Evolutionary conservation across 495 filamentous ascomycete genomes (phyloP), one percentile per base, ranked within the genome.

Genomic region (Penicillium silybi): DNA sequence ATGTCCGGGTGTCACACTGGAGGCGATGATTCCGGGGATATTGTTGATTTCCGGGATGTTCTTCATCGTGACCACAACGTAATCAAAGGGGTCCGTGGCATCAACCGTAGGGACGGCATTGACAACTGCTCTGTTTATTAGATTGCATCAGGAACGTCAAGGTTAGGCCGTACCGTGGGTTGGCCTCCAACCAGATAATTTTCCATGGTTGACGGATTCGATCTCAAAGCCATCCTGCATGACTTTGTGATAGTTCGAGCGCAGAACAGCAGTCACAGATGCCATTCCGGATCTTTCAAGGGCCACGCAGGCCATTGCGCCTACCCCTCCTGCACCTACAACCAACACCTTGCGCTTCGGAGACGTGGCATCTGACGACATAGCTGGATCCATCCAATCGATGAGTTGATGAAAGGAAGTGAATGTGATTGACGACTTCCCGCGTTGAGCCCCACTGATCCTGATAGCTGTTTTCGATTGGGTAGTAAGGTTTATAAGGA

Each of bases 11-110:
- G 77, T 92, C n/a, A 81, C 85, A 44, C 88, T 92, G 64, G 85
- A 83, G 50, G 62, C 89, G 51, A 93, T 88, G 18, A 86, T 92
- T 62, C 90, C 89, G 7, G 46, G 46, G 22, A 59, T 46, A 7
- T 52, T 52, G 10, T 43, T 54, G 29, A 85, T 80, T 13, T 89
- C 60, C 6, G 63, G 61, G 11, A 63, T 56, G 7, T 50, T 58
- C 44, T 64, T 66, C 27, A 54, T 69, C 34, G 67, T 67, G 27
- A 82, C 66, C 9, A 84, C 20, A 0, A 83, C 59, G 48, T 74
- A 84, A 61, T 84, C 80, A 35, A 59, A 65, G 19, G 49, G 42
- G 8, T 8, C 6, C 10, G 51, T 17, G 1, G 26, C 19, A 18
- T 52, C 34, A 3, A 34, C 25, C 16, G 23, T 4, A 11, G 57